Conservation (phyloP, 2,329 filamentous ascomycete genomes). For the Clarireedia monteithiana region DNA sequence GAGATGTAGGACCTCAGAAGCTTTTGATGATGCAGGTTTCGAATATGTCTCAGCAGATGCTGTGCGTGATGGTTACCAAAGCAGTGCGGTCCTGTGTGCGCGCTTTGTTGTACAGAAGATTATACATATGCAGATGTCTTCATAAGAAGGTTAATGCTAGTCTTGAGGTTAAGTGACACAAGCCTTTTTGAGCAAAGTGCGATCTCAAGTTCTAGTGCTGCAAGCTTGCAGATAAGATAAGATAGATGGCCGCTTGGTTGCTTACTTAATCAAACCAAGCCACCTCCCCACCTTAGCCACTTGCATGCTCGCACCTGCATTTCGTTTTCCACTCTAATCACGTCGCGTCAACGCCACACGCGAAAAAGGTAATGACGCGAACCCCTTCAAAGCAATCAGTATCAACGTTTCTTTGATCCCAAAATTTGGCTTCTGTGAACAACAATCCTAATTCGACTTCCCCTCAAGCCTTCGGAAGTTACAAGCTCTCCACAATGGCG, state of each 20-base stretch:
- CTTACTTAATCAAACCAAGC: no score
- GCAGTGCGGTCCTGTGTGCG: not conserved
- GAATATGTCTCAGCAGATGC: not conserved
- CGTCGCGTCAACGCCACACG: conserved; percentile 8
- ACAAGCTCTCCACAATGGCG: conserved; percentile 21
- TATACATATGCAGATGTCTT: not conserved
- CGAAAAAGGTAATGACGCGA: conserved; percentile 2
- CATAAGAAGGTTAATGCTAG: not conserved
- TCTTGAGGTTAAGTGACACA: not conserved
- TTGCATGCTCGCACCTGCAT: not conserved
- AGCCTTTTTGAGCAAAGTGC: no score
- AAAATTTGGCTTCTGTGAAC: not conserved
- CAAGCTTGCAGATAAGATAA: not conserved
- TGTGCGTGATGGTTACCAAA: not conserved
- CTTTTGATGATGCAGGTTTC: not conserved
- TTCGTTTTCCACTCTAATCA: conserved; percentile 7
- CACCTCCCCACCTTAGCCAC: no score
- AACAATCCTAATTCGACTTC: not conserved
- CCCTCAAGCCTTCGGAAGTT: conserved; percentile 1
- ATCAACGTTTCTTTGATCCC: not conserved
- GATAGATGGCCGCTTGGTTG: not conserved
- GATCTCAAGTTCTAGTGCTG: not conserved
- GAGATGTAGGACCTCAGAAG: not conserved
- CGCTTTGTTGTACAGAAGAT: not conserved
- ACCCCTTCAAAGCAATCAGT: not conserved